Evolutionary conservation across 257 asterid genomes (phyloP).

Genomic region (Fraxinus excelsior): DNA sequence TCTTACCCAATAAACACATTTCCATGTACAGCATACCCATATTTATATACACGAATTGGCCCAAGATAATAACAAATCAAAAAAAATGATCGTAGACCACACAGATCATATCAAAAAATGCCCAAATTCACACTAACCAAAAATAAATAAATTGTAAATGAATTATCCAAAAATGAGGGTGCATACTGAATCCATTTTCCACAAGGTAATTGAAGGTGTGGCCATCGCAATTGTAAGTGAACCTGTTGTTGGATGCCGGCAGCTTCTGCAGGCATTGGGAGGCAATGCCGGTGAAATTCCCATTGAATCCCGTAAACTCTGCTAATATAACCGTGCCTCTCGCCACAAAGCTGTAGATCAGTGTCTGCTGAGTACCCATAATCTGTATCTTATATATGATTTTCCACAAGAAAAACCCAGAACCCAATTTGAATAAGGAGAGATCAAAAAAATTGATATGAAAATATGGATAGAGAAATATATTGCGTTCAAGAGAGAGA

Average conservation of each 20-base stretch:
- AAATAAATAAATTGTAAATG: background rate
- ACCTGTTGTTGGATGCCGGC: constrained; percentile 48
- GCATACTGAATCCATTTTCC: constrained; percentile 60
- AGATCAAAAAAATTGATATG: background rate
- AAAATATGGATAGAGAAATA: background rate
- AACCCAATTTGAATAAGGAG: background rate
- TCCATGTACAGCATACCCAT: background rate
- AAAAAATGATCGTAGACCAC: background rate
- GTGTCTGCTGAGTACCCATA: constrained; percentile 45
- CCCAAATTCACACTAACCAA: background rate
- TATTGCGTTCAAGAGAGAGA: background rate
- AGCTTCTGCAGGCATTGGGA: constrained; percentile 56
- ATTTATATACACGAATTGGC: background rate
- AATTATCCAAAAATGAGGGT: background rate
- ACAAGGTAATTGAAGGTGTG: constrained; percentile 58
- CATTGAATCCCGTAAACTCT: constrained; percentile 53
- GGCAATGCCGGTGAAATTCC: constrained; percentile 50
- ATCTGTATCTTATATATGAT: background rate
- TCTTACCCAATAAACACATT: background rate
- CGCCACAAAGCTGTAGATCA: constrained; percentile 55
- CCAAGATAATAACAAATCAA: background rate
- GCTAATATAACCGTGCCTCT: constrained; percentile 49
- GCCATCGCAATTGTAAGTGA: constrained; percentile 54
- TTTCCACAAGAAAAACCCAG: background rate
- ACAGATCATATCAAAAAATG: background rate